phyloP scores from a whole-genome alignment of 495 filamentous ascomycete species.

The Penicillium atrosanguineum region DNA sequence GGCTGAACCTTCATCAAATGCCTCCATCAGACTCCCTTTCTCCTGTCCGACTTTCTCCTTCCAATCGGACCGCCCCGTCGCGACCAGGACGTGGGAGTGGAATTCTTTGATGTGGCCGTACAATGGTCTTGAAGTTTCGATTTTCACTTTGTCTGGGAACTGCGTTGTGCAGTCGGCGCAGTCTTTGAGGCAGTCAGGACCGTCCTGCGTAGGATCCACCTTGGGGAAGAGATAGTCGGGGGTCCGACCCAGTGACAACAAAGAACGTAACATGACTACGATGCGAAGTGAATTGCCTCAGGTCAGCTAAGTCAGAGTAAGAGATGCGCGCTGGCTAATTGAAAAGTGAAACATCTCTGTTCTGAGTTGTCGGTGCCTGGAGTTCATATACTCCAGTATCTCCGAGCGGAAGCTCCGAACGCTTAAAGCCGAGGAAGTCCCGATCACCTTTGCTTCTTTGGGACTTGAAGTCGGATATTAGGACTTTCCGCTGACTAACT shows the following conservation, averaged over 20 bases:
- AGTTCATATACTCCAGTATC: conserved; percentile 12
- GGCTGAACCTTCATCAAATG: conserved; percentile 56
- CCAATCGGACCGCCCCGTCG: conserved; percentile 93
- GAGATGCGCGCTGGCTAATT: neutral
- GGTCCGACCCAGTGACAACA: conserved; percentile 30
- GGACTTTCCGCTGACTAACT: neutral
- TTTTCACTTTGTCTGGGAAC: conserved; percentile 68
- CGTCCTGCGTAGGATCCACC: conserved; percentile 69
- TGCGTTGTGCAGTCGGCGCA: conserved; percentile 75
- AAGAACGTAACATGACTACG: conserved; percentile 33
- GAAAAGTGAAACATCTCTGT: neutral
- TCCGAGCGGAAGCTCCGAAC: conserved; percentile 12
- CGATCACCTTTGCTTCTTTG: neutral
- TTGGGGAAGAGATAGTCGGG: conserved; percentile 42
- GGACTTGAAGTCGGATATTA: neutral
- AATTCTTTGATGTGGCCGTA: conserved; percentile 87
- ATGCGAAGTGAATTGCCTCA: neutral
- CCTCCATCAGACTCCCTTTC: conserved; percentile 89
- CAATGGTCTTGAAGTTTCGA: conserved; percentile 70
- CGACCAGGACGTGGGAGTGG: conserved; percentile 82
- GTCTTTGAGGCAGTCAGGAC: conserved; percentile 81
- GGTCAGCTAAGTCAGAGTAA: neutral
- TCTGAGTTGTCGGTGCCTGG: conserved; percentile 2
- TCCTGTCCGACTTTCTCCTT: conserved; percentile 79
- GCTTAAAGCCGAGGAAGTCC: conserved; percentile 11